Percentiles rank a stretch among this genome's conserved stretches.
phyloP scores from a whole-genome alignment of 2,329 filamentous ascomycete genomes.

The Colletotrichum higginsianum region DNA sequence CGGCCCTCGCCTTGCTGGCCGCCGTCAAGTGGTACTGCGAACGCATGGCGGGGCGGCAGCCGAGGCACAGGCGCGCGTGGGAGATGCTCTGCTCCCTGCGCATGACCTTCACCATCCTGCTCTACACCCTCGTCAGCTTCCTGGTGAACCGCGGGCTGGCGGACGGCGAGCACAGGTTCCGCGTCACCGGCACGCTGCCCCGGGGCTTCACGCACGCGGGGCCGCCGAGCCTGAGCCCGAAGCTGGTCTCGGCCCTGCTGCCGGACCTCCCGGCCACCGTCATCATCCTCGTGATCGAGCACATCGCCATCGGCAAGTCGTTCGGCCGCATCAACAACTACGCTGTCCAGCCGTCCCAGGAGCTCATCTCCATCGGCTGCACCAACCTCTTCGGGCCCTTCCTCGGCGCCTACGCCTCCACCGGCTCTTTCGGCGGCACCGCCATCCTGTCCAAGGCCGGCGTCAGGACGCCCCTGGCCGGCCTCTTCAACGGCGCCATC shows the following conservation, averaged over 20 bases:
- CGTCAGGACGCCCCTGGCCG: slow-evolving; percentile 83
- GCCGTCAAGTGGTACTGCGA: slow-evolving; percentile 68
- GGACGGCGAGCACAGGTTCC: slow-evolving; percentile 67
- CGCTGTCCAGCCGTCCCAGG: slow-evolving; percentile 83
- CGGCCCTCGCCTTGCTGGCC: slow-evolving; percentile 78
- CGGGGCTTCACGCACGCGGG: slow-evolving; percentile 75
- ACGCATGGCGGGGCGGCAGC: slow-evolving; percentile 72
- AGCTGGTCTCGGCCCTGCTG: slow-evolving; percentile 71
- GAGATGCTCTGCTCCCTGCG: slow-evolving; percentile 83
- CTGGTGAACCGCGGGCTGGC: slow-evolving; percentile 71
- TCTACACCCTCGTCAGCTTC: slow-evolving; percentile 83
- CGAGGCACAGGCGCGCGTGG: slow-evolving; percentile 74
- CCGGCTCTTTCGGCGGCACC: slow-evolving; percentile 72
- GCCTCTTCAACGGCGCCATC: slow-evolving; percentile 82
- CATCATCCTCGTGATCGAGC: slow-evolving; percentile 85
- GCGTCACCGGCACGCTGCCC: slow-evolving; percentile 67
- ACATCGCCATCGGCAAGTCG: slow-evolving; percentile 87
- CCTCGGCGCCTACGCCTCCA: slow-evolving; percentile 68
- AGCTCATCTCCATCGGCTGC: slow-evolving; percentile 83
- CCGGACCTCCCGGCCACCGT: slow-evolving; percentile 78
- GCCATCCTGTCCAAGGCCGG: slow-evolving; percentile 90
- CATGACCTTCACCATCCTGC: slow-evolving; percentile 81
- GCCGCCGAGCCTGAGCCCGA: slow-evolving; percentile 68
- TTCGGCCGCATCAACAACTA: slow-evolving; percentile 87
- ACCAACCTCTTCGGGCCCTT: slow-evolving; percentile 84